phyloP scores from a whole-genome alignment of 768 basidiomycete species.

The Boletus rubroflammeus region DNA sequence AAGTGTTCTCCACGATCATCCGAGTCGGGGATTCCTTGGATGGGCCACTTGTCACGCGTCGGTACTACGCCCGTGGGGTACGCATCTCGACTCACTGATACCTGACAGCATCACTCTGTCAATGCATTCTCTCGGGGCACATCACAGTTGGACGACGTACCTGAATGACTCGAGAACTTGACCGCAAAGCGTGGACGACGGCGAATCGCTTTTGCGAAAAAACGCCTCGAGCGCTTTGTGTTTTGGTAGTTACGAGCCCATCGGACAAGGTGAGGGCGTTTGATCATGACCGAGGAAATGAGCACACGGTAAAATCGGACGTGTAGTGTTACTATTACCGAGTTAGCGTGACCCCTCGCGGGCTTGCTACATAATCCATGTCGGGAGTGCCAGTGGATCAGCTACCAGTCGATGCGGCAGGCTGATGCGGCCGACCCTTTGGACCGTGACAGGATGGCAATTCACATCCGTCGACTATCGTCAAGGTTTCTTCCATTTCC shows the following conservation, averaged over 20 bases:
- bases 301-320: not conserved
- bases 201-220: not conserved
- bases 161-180: not conserved
- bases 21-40: not conserved
- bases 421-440: no score
- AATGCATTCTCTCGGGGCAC: not conserved
- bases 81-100: not conserved
- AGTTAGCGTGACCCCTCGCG: not conserved
- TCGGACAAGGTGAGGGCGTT: not conserved
- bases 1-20: slow-evolving; percentile 13
- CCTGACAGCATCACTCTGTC: not conserved
- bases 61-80: not conserved
- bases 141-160: not conserved
- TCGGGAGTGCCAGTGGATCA: not conserved
- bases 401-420: not conserved
- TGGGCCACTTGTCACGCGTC: not conserved
- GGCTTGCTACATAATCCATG: not conserved
- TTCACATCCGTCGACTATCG: not conserved
- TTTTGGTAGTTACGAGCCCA: no score
- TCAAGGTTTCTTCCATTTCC: not conserved
- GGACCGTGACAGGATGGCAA: not conserved
- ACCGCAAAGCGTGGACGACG: not conserved
- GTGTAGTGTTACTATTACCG: not conserved
- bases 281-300: not conserved
- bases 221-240: not conserved